phyloP scores from a whole-genome alignment of 83 land plant genomes.

The Picea abies region DNA sequence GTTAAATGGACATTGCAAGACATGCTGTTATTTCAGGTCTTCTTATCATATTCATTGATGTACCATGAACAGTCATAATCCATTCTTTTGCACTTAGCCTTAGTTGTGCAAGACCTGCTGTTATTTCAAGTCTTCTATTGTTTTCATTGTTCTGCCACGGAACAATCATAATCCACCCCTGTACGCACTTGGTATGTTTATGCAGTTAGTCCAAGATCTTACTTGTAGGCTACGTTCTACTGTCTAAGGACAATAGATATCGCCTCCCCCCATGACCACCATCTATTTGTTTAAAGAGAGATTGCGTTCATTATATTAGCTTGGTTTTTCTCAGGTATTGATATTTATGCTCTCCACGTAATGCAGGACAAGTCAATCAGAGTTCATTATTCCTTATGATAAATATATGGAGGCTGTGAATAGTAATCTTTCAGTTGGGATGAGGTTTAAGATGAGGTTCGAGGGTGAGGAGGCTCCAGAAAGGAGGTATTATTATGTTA shows the following conservation, averaged over 20 bases:
- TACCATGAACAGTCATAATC: too few species aligned
- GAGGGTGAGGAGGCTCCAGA: conserved; percentile 97
- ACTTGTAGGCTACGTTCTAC: too few species aligned
- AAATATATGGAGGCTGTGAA: conserved; percentile 69
- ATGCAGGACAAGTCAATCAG: conserved; percentile 84
- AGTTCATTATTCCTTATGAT: conserved; percentile 78
- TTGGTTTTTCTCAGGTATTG: neutral
- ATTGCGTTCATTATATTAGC: neutral
- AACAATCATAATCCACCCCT: too few species aligned
- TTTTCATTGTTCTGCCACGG: too few species aligned
- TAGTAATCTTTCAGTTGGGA: conserved; percentile 78
- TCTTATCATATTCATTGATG: too few species aligned
- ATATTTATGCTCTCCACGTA: neutral
- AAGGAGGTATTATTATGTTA: conserved; percentile 60
- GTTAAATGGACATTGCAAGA: neutral
- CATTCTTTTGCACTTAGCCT: too few species aligned
- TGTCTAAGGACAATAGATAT: neutral
- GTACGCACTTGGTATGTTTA: too few species aligned
- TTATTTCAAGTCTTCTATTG: too few species aligned
- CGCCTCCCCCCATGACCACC: neutral
- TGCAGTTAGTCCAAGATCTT: too few species aligned
- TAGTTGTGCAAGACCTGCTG: too few species aligned
- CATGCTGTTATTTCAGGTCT: neutral
- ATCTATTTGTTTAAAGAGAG: neutral
- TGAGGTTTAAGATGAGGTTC: conserved; percentile 94